These are phyloP conservation scores for Suillus alpinus DNA, from an alignment of 768 basidiomycete species.

Conservation along the genomic window DNA sequence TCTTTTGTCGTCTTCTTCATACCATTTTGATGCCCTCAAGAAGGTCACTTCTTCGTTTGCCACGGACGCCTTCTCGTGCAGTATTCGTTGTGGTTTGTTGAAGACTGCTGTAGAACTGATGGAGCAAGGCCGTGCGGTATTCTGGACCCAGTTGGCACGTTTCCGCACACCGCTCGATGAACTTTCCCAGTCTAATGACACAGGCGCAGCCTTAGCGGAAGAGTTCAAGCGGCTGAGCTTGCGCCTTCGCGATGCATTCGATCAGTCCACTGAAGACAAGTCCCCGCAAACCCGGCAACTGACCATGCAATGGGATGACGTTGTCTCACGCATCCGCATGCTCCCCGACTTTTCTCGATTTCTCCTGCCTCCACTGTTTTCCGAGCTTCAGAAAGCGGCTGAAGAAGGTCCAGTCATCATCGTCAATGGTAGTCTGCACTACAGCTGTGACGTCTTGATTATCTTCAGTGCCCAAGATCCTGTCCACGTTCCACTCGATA, in stretches of 20 bases:
- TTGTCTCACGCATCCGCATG: constrained; percentile 6
- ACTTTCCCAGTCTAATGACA: too few relatives aligned
- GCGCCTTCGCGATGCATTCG: constrained; percentile 3
- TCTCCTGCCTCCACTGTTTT: constrained; percentile 9
- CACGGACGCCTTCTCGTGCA: constrained; percentile 21
- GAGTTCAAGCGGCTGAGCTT: constrained; percentile 7
- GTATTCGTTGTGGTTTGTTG: constrained; percentile 14
- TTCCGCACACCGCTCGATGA: constrained; percentile 24
- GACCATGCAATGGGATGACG: not conserved
- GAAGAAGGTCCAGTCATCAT: constrained; percentile 15
- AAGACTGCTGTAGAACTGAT: constrained; percentile 32
- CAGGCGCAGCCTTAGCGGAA: constrained; percentile 14
- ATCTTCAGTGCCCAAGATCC: not conserved
- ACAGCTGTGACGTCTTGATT: constrained; percentile 11
- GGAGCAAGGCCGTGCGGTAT: constrained; percentile 26
- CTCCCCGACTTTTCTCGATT: constrained; percentile 12
- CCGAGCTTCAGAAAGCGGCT: constrained; percentile 13
- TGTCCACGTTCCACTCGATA: not conserved
- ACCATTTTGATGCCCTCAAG: too few relatives aligned
- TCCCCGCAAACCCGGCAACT: constrained; percentile 8
- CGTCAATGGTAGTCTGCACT: constrained; percentile 9
- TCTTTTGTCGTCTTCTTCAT: constrained; percentile 5
- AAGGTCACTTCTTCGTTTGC: constrained; percentile 7
- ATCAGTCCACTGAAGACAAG: not conserved
- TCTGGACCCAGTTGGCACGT: constrained; percentile 28